These are phyloP conservation scores for Fusarium bulbicola DNA, from an alignment of 2,329 filamentous ascomycete genomes.

Conservation along the genomic window DNA sequence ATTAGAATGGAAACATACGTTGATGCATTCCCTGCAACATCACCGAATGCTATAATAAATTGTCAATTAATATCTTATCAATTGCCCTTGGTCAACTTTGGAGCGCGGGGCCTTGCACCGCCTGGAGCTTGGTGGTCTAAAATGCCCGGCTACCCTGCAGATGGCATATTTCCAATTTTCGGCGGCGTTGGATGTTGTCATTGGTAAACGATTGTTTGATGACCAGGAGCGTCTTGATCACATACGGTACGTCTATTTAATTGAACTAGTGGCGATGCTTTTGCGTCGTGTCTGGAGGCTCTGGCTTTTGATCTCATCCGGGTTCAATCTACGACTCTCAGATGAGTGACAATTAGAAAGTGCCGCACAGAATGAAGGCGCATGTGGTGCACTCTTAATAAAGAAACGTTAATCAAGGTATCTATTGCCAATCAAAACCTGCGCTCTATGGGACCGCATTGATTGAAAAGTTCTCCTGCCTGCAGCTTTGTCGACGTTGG, in stretches of 20 bases:
- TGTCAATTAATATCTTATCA: no score
- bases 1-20: fast-evolving
- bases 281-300: fast-evolving
- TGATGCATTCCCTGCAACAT: fast-evolving
- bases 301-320: fast-evolving
- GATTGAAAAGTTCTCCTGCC: fast-evolving
- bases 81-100: neutral
- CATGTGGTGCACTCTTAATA: no score
- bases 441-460: fast-evolving
- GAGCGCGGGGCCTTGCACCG: no score
- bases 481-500: neutral
- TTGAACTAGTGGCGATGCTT: fast-evolving
- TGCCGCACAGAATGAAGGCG: fast-evolving
- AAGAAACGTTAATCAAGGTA: no score
- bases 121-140: fast-evolving
- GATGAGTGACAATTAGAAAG: fast-evolving
- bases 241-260: fast-evolving
- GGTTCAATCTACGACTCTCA: fast-evolving
- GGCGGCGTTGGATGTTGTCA: neutral
- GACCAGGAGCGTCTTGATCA: fast-evolving
- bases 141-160: neutral
- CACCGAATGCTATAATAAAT: neutral
- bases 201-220: fast-evolving
- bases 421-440: no score
- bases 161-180: neutral